Conservation (phyloP, 2,329 filamentous ascomycete genomes). For the Cercospora nicotianae region DNA sequence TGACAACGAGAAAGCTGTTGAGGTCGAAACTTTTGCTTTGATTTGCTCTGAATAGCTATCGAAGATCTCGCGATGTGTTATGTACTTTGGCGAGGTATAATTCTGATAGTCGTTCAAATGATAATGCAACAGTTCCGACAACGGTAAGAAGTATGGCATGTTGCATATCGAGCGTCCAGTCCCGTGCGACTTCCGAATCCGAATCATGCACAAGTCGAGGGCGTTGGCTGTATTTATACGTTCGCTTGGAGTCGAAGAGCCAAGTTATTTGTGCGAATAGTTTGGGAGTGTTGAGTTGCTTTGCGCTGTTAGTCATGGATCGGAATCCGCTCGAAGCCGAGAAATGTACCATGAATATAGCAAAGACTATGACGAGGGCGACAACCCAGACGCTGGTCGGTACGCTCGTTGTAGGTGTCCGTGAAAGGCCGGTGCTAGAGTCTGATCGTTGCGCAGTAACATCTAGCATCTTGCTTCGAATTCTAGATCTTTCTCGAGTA, state of each 20-base stretch:
- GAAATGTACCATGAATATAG: conserved; percentile 3
- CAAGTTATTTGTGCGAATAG: not conserved
- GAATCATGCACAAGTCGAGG: conserved; percentile 5
- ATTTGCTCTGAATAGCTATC: not conserved
- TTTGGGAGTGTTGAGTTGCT: not conserved
- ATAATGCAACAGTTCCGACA: not conserved
- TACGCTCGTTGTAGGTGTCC: not conserved
- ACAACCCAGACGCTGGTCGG: not conserved
- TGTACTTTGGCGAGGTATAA: not conserved
- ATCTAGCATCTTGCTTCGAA: conserved; percentile 8
- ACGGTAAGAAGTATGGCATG: not conserved
- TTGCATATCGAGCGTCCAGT: not conserved
- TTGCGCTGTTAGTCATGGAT: not conserved
- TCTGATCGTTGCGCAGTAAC: conserved; percentile 6
- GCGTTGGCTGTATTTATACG: conserved; percentile 5
- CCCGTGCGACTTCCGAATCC: not conserved
- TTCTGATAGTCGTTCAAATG: not conserved
- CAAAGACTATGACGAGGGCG: not conserved
- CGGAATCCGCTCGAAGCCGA: not conserved
- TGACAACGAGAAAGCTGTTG: not conserved
- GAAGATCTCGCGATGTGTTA: not conserved
- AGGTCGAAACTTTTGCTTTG: not conserved
- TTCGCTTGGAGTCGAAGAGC: not conserved
- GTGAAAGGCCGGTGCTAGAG: not conserved
- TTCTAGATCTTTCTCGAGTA: conserved; percentile 1